A percentile compares a stretch with the other conserved stretches of the same genome.
These are phyloP conservation scores for Solanum hybrid DNA, from an alignment of 305 asterid genomes.

Conservation along the genomic window DNA sequence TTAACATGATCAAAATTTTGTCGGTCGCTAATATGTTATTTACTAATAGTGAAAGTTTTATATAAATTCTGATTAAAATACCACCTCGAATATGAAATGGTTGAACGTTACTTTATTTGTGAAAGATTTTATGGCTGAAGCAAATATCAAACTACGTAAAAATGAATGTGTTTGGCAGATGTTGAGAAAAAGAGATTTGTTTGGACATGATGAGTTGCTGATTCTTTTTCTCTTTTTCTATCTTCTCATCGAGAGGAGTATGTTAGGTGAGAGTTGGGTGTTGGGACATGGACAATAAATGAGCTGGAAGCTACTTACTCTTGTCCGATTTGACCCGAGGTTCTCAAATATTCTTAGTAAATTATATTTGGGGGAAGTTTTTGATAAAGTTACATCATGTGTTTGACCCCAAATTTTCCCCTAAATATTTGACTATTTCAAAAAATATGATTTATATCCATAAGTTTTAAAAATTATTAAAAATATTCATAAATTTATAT, in stretches of 20 bases:
- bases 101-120: not conserved
- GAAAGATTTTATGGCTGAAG: not conserved
- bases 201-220: not conserved
- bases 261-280: not conserved
- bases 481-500: too few species aligned
- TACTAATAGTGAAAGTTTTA: not conserved
- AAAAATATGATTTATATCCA: too few species aligned
- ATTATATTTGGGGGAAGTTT: not conserved
- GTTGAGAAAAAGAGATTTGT: not conserved
- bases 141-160: not conserved
- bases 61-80: not conserved
- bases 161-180: not conserved
- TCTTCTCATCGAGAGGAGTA: not conserved
- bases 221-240: not conserved
- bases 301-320: not conserved
- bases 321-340: not conserved
- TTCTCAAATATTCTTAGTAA: too few species aligned
- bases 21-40: not conserved
- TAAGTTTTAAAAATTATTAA: too few species aligned
- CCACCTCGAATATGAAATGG: not conserved
- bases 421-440: too few species aligned
- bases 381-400: too few species aligned
- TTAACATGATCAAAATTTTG: not conserved
- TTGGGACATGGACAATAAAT: not conserved
- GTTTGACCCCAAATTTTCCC: fast-evolving